Conservation (phyloP, 2,329 filamentous ascomycete genomes). For the Cylindrodendrum hubeiense region DNA sequence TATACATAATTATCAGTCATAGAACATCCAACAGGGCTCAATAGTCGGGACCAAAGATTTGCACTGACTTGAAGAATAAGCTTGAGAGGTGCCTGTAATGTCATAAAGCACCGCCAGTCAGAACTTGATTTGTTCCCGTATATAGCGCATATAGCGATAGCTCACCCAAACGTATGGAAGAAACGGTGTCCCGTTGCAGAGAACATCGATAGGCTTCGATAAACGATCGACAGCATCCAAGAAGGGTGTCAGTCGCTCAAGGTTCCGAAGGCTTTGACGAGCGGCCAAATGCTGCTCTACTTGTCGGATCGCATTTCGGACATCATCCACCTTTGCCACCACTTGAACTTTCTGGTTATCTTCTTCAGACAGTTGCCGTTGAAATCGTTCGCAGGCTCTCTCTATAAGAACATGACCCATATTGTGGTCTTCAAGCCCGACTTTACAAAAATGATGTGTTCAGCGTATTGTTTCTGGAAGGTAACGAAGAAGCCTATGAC, state of each 20-base stretch:
- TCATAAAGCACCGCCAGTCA: too few species aligned
- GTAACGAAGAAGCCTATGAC: background rate
- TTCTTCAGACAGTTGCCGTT: background rate
- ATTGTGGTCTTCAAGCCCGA: too few species aligned
- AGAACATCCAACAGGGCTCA: background rate
- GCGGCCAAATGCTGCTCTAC: background rate
- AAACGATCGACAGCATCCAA: slow-evolving; percentile 1
- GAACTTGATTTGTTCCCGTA: background rate
- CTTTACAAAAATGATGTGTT: too few species aligned
- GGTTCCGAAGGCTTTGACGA: slow-evolving; percentile 1
- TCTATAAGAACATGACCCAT: slow-evolving; percentile 3
- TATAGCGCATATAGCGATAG: too few species aligned
- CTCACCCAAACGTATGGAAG: slow-evolving; percentile 13
- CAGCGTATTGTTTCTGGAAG: too few species aligned
- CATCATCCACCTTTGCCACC: background rate
- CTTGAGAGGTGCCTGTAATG: slow-evolving; percentile 12
- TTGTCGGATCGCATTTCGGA: background rate
- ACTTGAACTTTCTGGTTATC: background rate
- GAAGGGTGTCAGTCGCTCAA: background rate
- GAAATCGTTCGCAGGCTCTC: slow-evolving; percentile 11
- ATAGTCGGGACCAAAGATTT: too few species aligned
- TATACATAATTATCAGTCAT: background rate
- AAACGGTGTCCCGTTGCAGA: slow-evolving; percentile 6
- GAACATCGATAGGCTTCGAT: slow-evolving; percentile 3
- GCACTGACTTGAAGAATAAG: background rate